Evolutionary conservation across 2,329 filamentous ascomycete genomes (phyloP).

Genomic region (Diaporthe amygdali): DNA sequence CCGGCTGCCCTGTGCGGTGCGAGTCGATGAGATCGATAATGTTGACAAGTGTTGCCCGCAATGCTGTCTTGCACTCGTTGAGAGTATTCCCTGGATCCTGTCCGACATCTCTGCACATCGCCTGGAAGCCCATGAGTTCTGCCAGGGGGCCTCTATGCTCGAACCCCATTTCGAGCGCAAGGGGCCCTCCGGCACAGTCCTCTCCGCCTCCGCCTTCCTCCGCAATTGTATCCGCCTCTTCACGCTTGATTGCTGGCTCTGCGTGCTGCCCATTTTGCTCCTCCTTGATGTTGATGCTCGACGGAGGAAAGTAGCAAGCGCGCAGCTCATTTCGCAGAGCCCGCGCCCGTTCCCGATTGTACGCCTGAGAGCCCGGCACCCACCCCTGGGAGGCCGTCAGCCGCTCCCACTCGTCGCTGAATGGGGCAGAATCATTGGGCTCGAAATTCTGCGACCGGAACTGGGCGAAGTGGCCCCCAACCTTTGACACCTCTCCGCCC

Average conservation of each 20-base stretch:
- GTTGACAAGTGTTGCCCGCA: slow-evolving; percentile 36
- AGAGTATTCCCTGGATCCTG: neutral
- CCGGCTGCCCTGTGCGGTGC: slow-evolving; percentile 29
- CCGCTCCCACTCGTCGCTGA: neutral
- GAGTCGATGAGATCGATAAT: slow-evolving; percentile 39
- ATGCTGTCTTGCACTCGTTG: slow-evolving; percentile 29
- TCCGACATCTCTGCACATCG: neutral
- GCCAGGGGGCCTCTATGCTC: neutral
- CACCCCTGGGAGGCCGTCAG: neutral
- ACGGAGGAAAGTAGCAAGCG: neutral
- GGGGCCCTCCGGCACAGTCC: no score
- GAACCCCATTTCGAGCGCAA: no score
- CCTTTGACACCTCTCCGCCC: neutral
- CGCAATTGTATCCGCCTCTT: neutral
- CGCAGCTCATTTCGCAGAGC: neutral
- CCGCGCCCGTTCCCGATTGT: neutral
- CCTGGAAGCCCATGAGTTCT: neutral
- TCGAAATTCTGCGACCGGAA: neutral
- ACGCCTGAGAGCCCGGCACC: neutral
- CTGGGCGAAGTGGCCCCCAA: neutral
- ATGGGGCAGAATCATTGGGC: neutral
- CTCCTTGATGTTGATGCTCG: neutral
- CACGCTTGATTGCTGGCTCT: no score
- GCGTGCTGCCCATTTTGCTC: neutral
- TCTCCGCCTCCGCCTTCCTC: neutral